phyloP scores from a whole-genome alignment of 2,329 filamentous ascomycete genomes.

The Colletotrichum viniferum region DNA sequence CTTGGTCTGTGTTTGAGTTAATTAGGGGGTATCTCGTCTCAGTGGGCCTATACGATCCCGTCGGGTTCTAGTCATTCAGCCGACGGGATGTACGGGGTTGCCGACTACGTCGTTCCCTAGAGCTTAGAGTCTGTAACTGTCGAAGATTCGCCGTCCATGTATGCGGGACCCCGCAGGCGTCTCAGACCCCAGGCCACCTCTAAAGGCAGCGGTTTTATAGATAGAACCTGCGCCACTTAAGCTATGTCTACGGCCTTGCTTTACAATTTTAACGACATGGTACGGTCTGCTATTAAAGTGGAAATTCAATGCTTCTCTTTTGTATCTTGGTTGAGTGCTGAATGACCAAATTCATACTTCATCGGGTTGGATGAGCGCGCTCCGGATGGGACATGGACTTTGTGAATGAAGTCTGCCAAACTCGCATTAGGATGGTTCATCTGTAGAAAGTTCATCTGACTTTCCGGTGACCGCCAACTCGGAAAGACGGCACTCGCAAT shows the following conservation, averaged over 20 bases:
- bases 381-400: neutral
- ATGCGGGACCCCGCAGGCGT: neutral
- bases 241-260: neutral
- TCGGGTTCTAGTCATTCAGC: neutral
- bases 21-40: neutral
- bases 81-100: neutral
- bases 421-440: neutral
- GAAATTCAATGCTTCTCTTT: neutral
- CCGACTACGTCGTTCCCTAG: neutral
- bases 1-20: neutral
- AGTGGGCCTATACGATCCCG: rapidly evolving
- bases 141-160: neutral
- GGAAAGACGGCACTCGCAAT: neutral
- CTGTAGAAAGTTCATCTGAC: neutral
- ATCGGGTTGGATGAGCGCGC: neutral
- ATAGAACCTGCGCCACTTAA: neutral
- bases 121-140: neutral
- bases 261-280: neutral
- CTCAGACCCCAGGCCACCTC: neutral
- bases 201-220: neutral
- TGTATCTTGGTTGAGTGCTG: neutral
- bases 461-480: neutral
- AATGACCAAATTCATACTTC: neutral
- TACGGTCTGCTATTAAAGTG: rapidly evolving
- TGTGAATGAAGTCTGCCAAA: neutral